Evolutionary conservation across 768 basidiomycete species (phyloP), one percentile per base, ranked within the genome.

Genomic region (Pisolithus orientalis): DNA sequence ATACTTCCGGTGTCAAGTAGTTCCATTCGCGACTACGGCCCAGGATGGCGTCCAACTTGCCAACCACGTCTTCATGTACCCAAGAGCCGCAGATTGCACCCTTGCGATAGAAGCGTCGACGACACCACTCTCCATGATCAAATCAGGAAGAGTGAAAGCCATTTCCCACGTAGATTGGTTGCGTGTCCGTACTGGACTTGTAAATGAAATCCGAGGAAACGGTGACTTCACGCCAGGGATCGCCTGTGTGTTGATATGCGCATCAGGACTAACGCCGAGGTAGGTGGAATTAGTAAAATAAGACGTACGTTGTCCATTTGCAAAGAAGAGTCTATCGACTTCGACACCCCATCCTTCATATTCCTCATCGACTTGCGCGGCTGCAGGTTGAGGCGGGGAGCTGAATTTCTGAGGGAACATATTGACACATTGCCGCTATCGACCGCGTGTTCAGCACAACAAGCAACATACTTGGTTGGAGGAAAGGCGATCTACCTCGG

Each of bases 71-170:
- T 75, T 75, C 64, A 87, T 81, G 28, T 75, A 71, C 24, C 68
- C 62, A 21, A 87, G 66, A 0, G 69, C 83, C 39, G 79, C 65
- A 37, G 65, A 57, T 60, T 87, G 85, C 8, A 87, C 83, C 0
- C 72, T 69, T 5, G 64, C 60, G 39, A 87, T 70, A 1, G 79
- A 80, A 16, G 74, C 54, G 55, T 87, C 84, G 5, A 72, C 72
- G 5, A 56, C 21, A 1, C 74, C 80, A 39, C 70, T 69, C 24
- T 55, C 38, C 0, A 69, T 65, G 49, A 68, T 42, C 44, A 90
- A 61, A 59, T 88, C 85, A 16, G 85, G 85, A 82, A 61, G 77
- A 77, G 58, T 87, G 86, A 75, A 84, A 88, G 0, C 82, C 86
- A 55, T 84, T 76, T 25, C 80, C 69, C 11, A 79, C 62, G 14